Evolutionary conservation across 2,329 filamentous ascomycete species (phyloP), one percentile per base, ranked within the genome.

Genomic region (Monosporascus sp.): DNA sequence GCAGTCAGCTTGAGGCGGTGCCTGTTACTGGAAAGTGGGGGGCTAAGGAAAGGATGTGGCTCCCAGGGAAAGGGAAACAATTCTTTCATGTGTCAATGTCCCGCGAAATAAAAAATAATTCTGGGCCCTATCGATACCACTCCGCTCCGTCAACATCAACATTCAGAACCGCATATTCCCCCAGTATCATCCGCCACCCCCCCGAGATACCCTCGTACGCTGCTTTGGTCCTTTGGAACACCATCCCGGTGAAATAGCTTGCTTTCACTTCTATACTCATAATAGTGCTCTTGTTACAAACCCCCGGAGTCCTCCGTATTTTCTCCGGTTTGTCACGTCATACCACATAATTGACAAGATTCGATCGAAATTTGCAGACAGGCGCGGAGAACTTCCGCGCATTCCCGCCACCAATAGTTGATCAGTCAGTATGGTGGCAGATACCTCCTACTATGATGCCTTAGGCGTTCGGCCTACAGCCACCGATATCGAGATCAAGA

Each of bases 401-500:
- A 22, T 44, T 41, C 51, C 36, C 24, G 50, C 39, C 35, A 55
- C 50, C 47, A 25, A 35, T 14, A 35, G 31, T 35, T 54, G 41
- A 54, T 51, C 48, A 56, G 43, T 22, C 43, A 61, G 47, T 39
- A 95, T 95, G 90, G 90, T 94, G 64, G 88, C 88, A 65, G 90
- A 96, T 72, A 95, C 90, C 54, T 77, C 83, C 63, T 96, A 96
- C 74, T 95, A 95, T 74, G 91, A 96, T 73, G 85, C 84, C 63
- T 79, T 97, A 39, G 89, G 88, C 67, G 91, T 97, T 65, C 78
- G 86, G 74, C 87, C 90, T 60, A 90, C 87, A 52, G 93, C 92
- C 31, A 88, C 89, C 39, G 89, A 93, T 70, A 82, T 96, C 49
- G 91, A 97, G 70, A 97, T 97, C 74, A 97, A 97, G 74, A 96